phyloP scores from a whole-genome alignment of 2,329 filamentous ascomycete genomes.

The Zymoseptoria crescenta region DNA sequence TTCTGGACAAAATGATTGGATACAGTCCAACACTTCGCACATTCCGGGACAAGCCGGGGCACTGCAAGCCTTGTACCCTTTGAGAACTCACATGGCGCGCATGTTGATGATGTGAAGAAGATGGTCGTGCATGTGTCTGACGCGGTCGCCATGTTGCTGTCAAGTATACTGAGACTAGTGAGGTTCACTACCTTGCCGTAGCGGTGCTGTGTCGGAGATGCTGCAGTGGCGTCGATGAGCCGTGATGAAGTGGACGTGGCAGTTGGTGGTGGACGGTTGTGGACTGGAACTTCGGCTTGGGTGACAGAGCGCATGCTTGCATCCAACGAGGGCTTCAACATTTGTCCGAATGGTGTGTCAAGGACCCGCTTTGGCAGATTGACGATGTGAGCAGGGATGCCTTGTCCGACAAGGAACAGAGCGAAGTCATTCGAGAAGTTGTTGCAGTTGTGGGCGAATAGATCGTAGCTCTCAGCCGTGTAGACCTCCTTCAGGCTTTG shows the following conservation, averaged over 20 bases:
- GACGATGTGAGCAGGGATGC: conserved; percentile 79
- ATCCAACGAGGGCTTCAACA: conserved; percentile 72
- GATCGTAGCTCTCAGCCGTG: conserved; percentile 70
- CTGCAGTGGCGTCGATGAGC: background rate
- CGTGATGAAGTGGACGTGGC: background rate
- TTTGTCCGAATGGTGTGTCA: conserved; percentile 77
- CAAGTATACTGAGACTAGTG: conserved; percentile 51
- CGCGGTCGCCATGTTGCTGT: conserved; percentile 53
- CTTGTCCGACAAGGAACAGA: conserved; percentile 79
- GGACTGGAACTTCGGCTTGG: conserved; percentile 46
- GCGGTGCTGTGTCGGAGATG: background rate
- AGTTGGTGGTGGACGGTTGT: conserved; percentile 20
- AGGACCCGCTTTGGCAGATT: conserved; percentile 80
- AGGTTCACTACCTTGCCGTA: conserved; percentile 53
- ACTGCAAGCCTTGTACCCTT: no score
- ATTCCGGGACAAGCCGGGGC: no score
- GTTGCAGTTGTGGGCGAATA: conserved; percentile 90
- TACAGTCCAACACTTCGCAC: no score
- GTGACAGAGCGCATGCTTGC: conserved; percentile 55
- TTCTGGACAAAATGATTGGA: no score
- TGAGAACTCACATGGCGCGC: conserved; percentile 56
- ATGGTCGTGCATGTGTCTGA: conserved; percentile 65
- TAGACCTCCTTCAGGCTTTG: conserved; percentile 77
- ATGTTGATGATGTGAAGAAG: conserved; percentile 88
- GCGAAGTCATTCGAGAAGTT: conserved; percentile 92